Percentiles rank a stretch among this genome's conserved stretches.
Conservation (phyloP, 2,329 filamentous ascomycete species). For the Paracamarosporium sp. region DNA sequence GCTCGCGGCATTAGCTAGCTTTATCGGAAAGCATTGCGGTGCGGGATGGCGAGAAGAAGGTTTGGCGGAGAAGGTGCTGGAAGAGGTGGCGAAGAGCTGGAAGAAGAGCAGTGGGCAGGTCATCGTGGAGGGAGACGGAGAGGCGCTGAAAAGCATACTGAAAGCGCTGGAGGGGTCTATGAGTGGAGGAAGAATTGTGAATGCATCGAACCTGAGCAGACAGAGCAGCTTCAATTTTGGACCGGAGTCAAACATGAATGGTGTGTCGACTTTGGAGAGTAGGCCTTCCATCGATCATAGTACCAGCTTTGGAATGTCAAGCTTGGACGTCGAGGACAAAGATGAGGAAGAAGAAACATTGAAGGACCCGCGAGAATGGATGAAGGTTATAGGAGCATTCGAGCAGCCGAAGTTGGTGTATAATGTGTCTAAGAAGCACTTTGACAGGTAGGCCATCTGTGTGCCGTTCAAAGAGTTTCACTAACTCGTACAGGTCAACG, state of each 20-base stretch:
- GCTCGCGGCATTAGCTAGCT: constrained; percentile 81
- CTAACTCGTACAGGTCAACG: constrained; percentile 43
- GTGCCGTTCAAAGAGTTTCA: background rate
- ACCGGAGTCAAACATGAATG: constrained; percentile 31
- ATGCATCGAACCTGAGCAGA: constrained; percentile 63
- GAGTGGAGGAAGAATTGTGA: constrained; percentile 77
- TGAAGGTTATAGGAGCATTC: constrained; percentile 83
- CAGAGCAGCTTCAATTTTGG: constrained; percentile 72
- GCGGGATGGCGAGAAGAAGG: constrained; percentile 97
- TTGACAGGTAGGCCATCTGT: constrained; percentile 68
- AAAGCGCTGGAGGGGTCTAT: constrained; percentile 86
- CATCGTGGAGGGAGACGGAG: constrained; percentile 81
- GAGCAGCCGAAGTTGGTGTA: constrained; percentile 83
- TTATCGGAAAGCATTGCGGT: constrained; percentile 92
- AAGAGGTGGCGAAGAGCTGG: constrained; percentile 91
- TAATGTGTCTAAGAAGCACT: constrained; percentile 85
- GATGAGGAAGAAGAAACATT: constrained; percentile 65
- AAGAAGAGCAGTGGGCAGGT: constrained; percentile 88
- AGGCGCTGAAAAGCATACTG: constrained; percentile 78
- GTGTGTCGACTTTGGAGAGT: background rate
- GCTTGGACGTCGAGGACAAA: constrained; percentile 60
- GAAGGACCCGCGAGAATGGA: constrained; percentile 78
- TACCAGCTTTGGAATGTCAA: constrained; percentile 66
- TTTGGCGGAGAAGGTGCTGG: constrained; percentile 86
- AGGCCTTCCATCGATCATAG: constrained; percentile 62